phyloP scores from a whole-genome alignment of 2,329 filamentous ascomycete genomes.

The Reticulascus tulasneorum region DNA sequence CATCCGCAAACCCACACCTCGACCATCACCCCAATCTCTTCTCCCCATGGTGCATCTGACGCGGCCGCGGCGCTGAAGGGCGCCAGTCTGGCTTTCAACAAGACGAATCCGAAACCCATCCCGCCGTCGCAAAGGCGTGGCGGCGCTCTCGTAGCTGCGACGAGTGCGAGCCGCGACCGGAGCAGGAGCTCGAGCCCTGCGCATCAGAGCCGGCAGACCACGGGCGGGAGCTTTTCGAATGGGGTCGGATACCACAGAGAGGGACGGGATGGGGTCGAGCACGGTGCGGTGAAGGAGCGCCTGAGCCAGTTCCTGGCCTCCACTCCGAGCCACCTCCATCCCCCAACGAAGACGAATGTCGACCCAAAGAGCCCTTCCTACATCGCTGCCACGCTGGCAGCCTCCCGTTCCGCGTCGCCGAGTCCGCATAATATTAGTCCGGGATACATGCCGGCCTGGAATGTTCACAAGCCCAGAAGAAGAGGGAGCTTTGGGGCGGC shows the following conservation, averaged over 20 bases:
- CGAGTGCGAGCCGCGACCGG: slow-evolving; percentile 29
- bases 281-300: slow-evolving; percentile 19
- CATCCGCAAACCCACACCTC: slow-evolving; percentile 11
- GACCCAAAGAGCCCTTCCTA: slow-evolving; percentile 54
- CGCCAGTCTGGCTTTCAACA: slow-evolving; percentile 51
- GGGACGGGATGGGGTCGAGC: slow-evolving; percentile 14
- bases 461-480: slow-evolving; percentile 17
- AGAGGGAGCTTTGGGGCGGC: slow-evolving; percentile 25
- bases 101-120: slow-evolving; percentile 9
- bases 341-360: slow-evolving; percentile 16
- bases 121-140: slow-evolving; percentile 7
- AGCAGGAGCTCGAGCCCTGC: slow-evolving; percentile 18
- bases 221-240: slow-evolving; percentile 28
- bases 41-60: slow-evolving; percentile 25
- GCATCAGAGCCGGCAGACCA: slow-evolving; percentile 32
- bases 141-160: slow-evolving; percentile 32
- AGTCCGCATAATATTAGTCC: slow-evolving; percentile 12
- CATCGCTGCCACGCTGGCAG: slow-evolving; percentile 56
- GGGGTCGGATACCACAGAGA: slow-evolving; percentile 4
- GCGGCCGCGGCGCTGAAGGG: slow-evolving; percentile 45
- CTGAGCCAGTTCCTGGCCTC: slow-evolving; percentile 19
- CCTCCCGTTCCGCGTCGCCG: slow-evolving; percentile 14
- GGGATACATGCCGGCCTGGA: slow-evolving; percentile 5
- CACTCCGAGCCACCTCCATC: slow-evolving; percentile 11
- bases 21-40: slow-evolving; percentile 21